Evolutionary conservation across 805 yeast genomes (phyloP).

Genomic region (Saccharomyces kudriavzevii): DNA sequence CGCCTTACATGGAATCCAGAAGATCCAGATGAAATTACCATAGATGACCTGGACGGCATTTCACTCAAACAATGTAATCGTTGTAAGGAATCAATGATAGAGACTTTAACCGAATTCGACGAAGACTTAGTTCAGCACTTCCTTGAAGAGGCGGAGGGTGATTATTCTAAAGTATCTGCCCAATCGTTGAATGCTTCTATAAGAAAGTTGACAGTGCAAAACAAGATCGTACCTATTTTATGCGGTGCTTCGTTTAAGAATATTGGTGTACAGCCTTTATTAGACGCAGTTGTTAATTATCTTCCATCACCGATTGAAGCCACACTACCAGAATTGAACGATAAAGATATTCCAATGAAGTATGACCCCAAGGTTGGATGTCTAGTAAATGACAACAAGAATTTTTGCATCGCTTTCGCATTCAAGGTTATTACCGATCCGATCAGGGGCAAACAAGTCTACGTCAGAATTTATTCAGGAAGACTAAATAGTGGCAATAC

Average conservation of each 20-base stretch:
- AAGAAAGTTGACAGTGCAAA: constrained; percentile 50
- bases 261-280: constrained; percentile 88
- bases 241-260: constrained; percentile 92
- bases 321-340: constrained; percentile 44
- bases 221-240: constrained; percentile 63
- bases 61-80: constrained; percentile 41
- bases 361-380: constrained; percentile 41
- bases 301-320: constrained; percentile 77
- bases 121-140: constrained; percentile 71
- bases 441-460: constrained; percentile 73
- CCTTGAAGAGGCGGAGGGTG: constrained; percentile 56
- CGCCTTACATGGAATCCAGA: constrained; percentile 39
- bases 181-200: constrained; percentile 50
- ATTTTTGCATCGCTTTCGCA: constrained; percentile 70
- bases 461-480: constrained; percentile 85
- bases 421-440: constrained; percentile 88
- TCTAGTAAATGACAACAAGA: constrained; percentile 47
- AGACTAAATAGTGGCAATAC: constrained; percentile 52
- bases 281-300: constrained; percentile 73
- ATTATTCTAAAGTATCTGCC: constrained; percentile 58
- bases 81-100: constrained; percentile 71
- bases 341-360: constrained; percentile 26
- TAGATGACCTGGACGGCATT: constrained; percentile 47
- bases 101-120: constrained; percentile 75
- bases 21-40: constrained; percentile 20